These are phyloP conservation scores for Raffaelea arxii DNA, from an alignment of 2,329 filamentous ascomycete species.

Conservation along the genomic window DNA sequence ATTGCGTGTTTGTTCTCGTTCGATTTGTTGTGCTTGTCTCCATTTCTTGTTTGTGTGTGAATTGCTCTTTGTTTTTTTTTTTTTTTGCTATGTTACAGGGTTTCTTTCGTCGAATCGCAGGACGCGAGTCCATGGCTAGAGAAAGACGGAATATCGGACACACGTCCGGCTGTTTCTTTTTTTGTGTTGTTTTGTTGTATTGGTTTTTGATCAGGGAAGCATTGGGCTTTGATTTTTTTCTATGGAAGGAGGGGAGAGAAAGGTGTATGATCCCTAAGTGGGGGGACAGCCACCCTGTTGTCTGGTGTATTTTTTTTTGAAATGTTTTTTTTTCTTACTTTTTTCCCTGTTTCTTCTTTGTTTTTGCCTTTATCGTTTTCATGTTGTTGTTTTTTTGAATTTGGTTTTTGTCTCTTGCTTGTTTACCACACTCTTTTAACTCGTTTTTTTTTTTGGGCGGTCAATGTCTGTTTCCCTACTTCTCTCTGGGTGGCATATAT, in stretches of 20 bases:
- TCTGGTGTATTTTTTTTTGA: too few relatives aligned
- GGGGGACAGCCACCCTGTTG: too few relatives aligned
- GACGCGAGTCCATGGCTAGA: constrained; percentile 10
- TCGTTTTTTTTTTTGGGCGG: too few relatives aligned
- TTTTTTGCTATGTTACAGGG: constrained; percentile 5
- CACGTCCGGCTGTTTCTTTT: constrained; percentile 9
- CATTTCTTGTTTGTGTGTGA: background rate
- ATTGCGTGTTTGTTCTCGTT: background rate
- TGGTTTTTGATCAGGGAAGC: constrained; percentile 7
- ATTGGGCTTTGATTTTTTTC: background rate
- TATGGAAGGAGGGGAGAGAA: background rate
- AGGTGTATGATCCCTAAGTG: too few relatives aligned
- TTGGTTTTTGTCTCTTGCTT: too few relatives aligned
- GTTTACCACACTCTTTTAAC: too few relatives aligned
- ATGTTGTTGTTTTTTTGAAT: background rate
- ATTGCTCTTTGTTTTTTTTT: background rate
- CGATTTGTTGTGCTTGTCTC: background rate
- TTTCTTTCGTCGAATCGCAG: constrained; percentile 6
- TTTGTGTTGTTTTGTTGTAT: constrained; percentile 6
- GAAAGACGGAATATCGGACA: constrained; percentile 9
- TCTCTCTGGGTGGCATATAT: too few relatives aligned
- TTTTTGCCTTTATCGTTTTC: constrained; percentile 1
- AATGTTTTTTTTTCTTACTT: constrained; percentile 9
- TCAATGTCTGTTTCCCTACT: too few relatives aligned
- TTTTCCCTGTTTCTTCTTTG: constrained; percentile 10